phyloP scores from a whole-genome alignment of 2,329 filamentous ascomycete genomes.

The Xylaria sp. region DNA sequence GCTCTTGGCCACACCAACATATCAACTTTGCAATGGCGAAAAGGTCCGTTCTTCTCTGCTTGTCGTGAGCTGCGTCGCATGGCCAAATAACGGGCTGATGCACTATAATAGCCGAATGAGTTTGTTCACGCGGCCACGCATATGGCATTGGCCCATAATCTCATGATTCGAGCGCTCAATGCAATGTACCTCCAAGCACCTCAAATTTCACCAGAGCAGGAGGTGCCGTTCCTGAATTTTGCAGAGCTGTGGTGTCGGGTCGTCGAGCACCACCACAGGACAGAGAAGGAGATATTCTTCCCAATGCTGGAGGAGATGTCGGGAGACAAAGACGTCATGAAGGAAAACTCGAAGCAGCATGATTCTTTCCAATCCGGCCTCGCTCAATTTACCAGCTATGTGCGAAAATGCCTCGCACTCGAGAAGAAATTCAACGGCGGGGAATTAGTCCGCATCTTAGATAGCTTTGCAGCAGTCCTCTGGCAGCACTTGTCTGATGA shows the following conservation, averaged over 20 bases:
- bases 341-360: neutral
- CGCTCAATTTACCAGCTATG: neutral
- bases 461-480: neutral
- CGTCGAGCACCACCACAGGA: conserved; percentile 1
- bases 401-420: neutral
- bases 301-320: conserved; percentile 1
- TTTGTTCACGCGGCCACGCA: neutral
- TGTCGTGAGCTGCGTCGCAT: neutral
- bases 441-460: neutral
- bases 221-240: neutral
- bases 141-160: neutral
- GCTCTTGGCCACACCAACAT: conserved; percentile 2
- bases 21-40: neutral
- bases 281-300: conserved; percentile 2
- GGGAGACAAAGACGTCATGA: neutral
- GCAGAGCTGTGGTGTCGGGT: neutral
- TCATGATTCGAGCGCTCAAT: neutral
- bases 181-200: neutral
- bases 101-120: neutral
- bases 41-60: neutral
- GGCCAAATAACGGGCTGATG: neutral
- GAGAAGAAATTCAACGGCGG: neutral
- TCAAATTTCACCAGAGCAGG: neutral
- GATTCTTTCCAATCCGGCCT: neutral
- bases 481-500: neutral